Base-by-base conservation (phyloP, 2,329 filamentous ascomycete genomes). In the Huntiella moniliformis region DNA sequence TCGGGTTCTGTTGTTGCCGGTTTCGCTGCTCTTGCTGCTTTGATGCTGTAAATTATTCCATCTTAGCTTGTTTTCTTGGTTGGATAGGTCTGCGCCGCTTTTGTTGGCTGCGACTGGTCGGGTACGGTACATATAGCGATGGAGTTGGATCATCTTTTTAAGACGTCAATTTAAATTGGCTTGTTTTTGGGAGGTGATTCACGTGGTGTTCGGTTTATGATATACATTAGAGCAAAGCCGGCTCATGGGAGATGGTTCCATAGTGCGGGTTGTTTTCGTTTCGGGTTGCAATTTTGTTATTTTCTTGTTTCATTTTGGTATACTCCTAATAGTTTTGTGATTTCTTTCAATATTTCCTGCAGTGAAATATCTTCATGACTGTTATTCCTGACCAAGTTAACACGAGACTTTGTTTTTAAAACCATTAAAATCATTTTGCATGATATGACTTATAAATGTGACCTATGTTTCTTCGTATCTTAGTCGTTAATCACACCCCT, bases 241-340 rank as follows among this genome's bases (percentile, higher is more conserved):
- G 22, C 17, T n/a, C 12, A 36, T n/a, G 34, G 34, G 34, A 15
- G 32, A 12, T 12, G 32, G 32, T 34, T 12, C 16, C 33, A 18
- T n/a, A 28, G 40, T 10, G 16, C 7, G 12, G 31, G n/a, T 34
- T 28, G 31, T 15, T 48, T 42, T 44, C 40, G 45, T 38, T 18
- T 40, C 41, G 42, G 34, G 31, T 42, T 47, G 45, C 38, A 34
- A 16, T 42, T 34, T 46, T 31, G 45, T 41, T 46, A 38, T 34
- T 16, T 44, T 31, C 31, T 39, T 10, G 15, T 35, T 41, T 33
- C 36, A 12, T 35, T 38, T 12, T 36, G 47, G 42, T 49, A 46
- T 46, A 42, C 47, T 45, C 40, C 17, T 42, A 48, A 44, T 46
- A 49, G 43, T 45, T 39, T 38, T 47, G 46, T 34, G 22, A 34